A percentile compares a stretch with the other conserved stretches of the same genome.
phyloP scores from a whole-genome alignment of 208 protist genomes.

The Porcisia hertigi region DNA sequence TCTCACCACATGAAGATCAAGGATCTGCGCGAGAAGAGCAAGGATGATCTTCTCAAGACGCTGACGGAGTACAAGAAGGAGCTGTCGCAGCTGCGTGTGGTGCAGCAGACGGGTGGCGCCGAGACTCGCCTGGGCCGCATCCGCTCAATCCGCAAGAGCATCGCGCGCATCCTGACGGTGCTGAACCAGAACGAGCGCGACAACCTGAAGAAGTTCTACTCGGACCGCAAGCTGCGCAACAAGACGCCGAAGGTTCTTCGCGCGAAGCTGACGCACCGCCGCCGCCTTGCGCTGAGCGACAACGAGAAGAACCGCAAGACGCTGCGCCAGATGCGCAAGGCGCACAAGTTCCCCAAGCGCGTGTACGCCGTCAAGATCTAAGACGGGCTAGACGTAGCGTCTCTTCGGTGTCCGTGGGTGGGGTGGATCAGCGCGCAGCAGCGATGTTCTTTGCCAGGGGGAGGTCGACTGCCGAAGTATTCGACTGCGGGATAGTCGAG shows the following conservation, averaged over 20 bases:
- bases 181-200: conserved; percentile 95
- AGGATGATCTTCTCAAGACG: conserved; percentile 97
- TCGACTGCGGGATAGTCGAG: neutral
- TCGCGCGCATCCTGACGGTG: conserved; percentile 97
- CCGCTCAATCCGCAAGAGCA: conserved; percentile 95
- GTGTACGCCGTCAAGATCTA: conserved; percentile 91
- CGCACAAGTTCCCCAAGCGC: conserved; percentile 82
- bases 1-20: conserved; percentile 88
- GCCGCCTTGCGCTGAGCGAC: conserved; percentile 83
- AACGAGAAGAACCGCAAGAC: conserved; percentile 93
- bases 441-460: neutral
- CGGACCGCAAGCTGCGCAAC: conserved; percentile 85
- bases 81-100: conserved; percentile 96
- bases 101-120: conserved; percentile 93
- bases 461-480: neutral
- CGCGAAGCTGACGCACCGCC: conserved; percentile 87
- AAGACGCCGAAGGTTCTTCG: conserved; percentile 82
- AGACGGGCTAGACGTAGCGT: neutral
- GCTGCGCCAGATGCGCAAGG: conserved; percentile 72
- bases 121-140: conserved; percentile 95
- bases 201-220: conserved; percentile 94
- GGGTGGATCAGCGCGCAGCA: neutral
- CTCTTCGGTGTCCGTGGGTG: neutral
- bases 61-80: conserved; percentile 97
- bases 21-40: conserved; percentile 94